These are phyloP conservation scores for Paradendryphiella salina DNA, from an alignment of 2,329 filamentous ascomycete genomes.

Conservation along the genomic window DNA sequence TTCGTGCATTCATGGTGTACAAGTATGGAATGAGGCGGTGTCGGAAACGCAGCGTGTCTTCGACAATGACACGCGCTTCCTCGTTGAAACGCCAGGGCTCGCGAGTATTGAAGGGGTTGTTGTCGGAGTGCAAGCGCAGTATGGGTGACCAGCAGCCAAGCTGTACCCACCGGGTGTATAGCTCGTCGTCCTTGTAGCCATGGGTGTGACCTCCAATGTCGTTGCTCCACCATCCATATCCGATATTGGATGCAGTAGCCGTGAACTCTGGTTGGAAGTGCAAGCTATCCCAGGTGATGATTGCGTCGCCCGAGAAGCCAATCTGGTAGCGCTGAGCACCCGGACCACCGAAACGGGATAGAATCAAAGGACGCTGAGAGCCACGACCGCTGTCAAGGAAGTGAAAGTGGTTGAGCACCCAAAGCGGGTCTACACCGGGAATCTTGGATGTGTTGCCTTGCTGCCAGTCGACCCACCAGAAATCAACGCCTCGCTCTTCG, in stretches of 20 bases:
- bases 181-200: slow-evolving; percentile 61
- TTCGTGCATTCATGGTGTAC: slow-evolving; percentile 60
- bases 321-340: slow-evolving; percentile 67
- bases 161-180: slow-evolving; percentile 64
- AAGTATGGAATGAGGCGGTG: slow-evolving; percentile 65
- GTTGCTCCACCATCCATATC: slow-evolving; percentile 70
- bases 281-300: slow-evolving; percentile 63
- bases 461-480: slow-evolving; percentile 72
- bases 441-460: slow-evolving; percentile 61
- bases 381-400: slow-evolving; percentile 58
- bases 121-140: slow-evolving; percentile 62
- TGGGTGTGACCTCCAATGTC: slow-evolving; percentile 67
- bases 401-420: slow-evolving; percentile 68
- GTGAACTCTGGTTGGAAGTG: slow-evolving; percentile 69
- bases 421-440: slow-evolving; percentile 64
- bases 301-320: slow-evolving; percentile 66
- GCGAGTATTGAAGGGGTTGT: slow-evolving; percentile 62
- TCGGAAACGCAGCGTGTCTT: slow-evolving; percentile 56
- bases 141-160: slow-evolving; percentile 65
- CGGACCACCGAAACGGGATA: slow-evolving; percentile 65
- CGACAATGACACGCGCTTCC: slow-evolving; percentile 54
- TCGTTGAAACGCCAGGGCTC: slow-evolving; percentile 63
- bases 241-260: slow-evolving; percentile 67
- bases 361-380: slow-evolving; percentile 55
- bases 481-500: slow-evolving; percentile 62